Conservation (phyloP, 2,329 filamentous ascomycete species). For the Aureobasidium sp. region DNA sequence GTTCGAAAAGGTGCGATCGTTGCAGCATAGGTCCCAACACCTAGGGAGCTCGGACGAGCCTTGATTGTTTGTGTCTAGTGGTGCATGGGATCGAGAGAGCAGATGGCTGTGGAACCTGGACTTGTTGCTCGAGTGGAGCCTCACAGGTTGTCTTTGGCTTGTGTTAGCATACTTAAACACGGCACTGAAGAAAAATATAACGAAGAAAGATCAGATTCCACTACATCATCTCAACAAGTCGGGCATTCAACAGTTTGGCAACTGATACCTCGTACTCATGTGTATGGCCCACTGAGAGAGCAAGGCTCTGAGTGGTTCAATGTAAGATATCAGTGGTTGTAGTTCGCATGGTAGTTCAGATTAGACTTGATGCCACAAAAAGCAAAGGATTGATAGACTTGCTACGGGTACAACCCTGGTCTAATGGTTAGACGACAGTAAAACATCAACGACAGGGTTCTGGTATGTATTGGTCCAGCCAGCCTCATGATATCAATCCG, state of each 20-base stretch:
- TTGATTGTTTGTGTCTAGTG: background rate
- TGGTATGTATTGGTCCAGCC: background rate
- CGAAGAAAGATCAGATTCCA: background rate
- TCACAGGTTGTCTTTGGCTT: background rate
- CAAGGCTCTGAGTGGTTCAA: no score
- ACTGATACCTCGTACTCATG: no score
- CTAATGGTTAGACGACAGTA: background rate
- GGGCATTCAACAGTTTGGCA: no score
- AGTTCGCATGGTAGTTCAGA: no score
- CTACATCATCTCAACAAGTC: background rate
- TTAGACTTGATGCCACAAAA: no score
- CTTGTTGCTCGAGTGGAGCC: background rate
- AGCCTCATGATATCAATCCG: no score
- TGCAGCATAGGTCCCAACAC: background rate
- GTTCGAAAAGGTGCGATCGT: background rate
- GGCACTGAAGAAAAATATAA: no score
- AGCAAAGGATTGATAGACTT: background rate
- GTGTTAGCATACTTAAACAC: background rate
- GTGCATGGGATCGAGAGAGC: background rate
- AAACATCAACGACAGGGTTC: background rate
- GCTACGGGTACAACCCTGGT: background rate
- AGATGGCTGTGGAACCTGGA: background rate
- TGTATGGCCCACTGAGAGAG: no score
- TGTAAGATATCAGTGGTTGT: no score
- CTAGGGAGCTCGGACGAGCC: background rate